These are phyloP conservation scores for Dactylellina sp. DNA, from an alignment of 2,329 filamentous ascomycete genomes.

Conservation along the genomic window DNA sequence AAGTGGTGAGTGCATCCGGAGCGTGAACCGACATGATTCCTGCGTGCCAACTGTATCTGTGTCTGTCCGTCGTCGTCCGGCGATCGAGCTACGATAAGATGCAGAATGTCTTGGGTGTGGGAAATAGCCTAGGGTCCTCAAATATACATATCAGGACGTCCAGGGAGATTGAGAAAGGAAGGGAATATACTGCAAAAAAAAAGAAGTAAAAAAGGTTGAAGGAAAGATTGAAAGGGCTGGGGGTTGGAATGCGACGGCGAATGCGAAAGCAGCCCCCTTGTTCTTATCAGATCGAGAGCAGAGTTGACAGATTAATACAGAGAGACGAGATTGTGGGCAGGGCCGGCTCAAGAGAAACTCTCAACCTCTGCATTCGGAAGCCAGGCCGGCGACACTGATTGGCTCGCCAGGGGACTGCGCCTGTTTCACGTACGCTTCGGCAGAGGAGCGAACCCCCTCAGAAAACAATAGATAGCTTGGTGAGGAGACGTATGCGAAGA, in stretches of 20 bases:
- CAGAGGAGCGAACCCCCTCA: no score
- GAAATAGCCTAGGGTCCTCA: background rate
- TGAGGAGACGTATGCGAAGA: background rate
- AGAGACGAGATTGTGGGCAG: background rate
- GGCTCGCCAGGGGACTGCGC: background rate
- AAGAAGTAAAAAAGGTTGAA: background rate
- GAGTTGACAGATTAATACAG: background rate
- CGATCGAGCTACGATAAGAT: conserved; percentile 18
- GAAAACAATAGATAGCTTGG: no score
- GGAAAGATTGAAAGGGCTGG: conserved; percentile 9
- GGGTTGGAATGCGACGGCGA: conserved; percentile 1
- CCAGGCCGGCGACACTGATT: conserved; percentile 8
- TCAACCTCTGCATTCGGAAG: conserved; percentile 19
- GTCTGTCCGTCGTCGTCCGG: conserved; percentile 20
- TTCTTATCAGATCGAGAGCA: background rate
- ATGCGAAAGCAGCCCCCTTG: conserved; percentile 1
- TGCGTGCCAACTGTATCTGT: conserved; percentile 1
- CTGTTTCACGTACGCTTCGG: background rate
- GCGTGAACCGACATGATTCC: conserved; percentile 40
- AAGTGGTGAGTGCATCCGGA: conserved; percentile 39
- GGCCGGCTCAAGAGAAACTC: conserved; percentile 8
- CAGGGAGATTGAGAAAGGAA: conserved; percentile 9
- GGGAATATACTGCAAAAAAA: no score
- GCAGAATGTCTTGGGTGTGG: background rate
- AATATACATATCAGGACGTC: conserved; percentile 8